These are phyloP conservation scores for Metschnikowia borealis DNA, from an alignment of 805 yeast species.

Conservation along the genomic window DNA sequence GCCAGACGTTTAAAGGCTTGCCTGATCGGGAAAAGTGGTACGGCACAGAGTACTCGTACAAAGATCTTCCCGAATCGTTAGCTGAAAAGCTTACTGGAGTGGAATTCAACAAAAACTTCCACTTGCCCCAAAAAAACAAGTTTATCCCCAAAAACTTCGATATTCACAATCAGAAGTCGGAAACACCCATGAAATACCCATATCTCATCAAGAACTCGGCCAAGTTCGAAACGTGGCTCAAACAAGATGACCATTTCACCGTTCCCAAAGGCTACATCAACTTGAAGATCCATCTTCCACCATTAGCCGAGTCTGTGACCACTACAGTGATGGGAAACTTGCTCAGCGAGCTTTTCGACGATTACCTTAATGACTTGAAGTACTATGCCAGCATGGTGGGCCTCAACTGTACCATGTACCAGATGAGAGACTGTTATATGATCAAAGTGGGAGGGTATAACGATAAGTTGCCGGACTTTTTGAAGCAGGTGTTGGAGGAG, in stretches of 20 bases:
- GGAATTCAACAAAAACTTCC: constrained; percentile 34
- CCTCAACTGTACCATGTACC: constrained; percentile 51
- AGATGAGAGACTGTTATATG: constrained; percentile 63
- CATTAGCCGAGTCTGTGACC: constrained; percentile 54
- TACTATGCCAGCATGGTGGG: constrained; percentile 87
- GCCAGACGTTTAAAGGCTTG: constrained; percentile 44
- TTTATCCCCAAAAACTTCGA: constrained; percentile 79
- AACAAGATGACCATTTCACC: constrained; percentile 83
- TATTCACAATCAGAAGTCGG: constrained; percentile 43
- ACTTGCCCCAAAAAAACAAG: constrained; percentile 68
- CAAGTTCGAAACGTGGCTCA: constrained; percentile 71
- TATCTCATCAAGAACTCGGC: constrained; percentile 50
- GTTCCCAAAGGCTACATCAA: constrained; percentile 81
- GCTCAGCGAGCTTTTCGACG: constrained; percentile 68
- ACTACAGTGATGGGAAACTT: constrained; percentile 57
- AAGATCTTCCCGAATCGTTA: constrained; percentile 41
- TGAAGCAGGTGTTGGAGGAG: constrained; percentile 56
- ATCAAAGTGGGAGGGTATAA: constrained; percentile 75
- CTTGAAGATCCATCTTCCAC: constrained; percentile 62
- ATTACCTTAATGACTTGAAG: constrained; percentile 67
- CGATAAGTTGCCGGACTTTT: constrained; percentile 66
- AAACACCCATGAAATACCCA: constrained; percentile 51
- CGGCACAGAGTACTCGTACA: constrained; percentile 71
- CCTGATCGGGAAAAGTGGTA: constrained; percentile 75
- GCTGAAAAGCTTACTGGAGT: constrained; percentile 26